A percentile compares a stretch with the other conserved stretches of the same genome.
Evolutionary conservation across 139 green algal species (phyloP).

Genomic region (Chlorella ohadii): DNA sequence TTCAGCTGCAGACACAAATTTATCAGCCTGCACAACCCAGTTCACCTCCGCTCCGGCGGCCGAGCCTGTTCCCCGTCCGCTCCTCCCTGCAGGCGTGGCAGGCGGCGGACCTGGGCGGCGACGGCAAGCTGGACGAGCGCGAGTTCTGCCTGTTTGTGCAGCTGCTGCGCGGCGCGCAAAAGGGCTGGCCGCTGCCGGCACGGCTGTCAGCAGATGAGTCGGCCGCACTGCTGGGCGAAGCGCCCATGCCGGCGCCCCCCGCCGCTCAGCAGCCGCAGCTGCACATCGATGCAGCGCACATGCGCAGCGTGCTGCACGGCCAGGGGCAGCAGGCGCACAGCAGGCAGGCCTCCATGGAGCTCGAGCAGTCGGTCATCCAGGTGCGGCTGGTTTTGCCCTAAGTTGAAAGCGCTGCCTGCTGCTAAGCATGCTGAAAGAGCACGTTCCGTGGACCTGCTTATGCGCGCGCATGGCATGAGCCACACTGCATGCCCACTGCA

Average conservation of each 20-base stretch:
- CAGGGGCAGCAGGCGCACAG: not conserved
- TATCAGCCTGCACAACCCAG: too few species aligned
- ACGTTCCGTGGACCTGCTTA: too few species aligned
- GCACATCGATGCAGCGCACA: slow-evolving; percentile 16
- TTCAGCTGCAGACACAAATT: too few species aligned
- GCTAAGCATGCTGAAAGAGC: too few species aligned
- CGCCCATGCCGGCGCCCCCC: not conserved
- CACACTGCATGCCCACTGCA: too few species aligned
- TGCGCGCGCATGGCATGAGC: too few species aligned
- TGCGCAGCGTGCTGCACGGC: slow-evolving; percentile 11
- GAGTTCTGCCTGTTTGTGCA: slow-evolving; percentile 49
- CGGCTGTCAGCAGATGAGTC: not conserved
- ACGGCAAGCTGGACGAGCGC: slow-evolving; percentile 19
- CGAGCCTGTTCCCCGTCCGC: too few species aligned
- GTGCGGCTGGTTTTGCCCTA: not conserved
- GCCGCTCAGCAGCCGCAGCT: not conserved
- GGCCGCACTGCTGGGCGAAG: slow-evolving; percentile 30
- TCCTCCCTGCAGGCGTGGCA: slow-evolving; percentile 12
- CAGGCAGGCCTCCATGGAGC: slow-evolving; percentile 2
- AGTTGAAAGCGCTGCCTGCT: too few species aligned
- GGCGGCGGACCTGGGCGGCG: not conserved
- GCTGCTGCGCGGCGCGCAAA: slow-evolving; percentile 31
- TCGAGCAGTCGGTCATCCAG: slow-evolving; percentile 17
- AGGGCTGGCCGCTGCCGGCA: slow-evolving; percentile 9
- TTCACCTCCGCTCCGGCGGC: not conserved